Evolutionary conservation across 1,139 yeast species (phyloP).

Genomic region (Debaryomyces subglobosus): DNA sequence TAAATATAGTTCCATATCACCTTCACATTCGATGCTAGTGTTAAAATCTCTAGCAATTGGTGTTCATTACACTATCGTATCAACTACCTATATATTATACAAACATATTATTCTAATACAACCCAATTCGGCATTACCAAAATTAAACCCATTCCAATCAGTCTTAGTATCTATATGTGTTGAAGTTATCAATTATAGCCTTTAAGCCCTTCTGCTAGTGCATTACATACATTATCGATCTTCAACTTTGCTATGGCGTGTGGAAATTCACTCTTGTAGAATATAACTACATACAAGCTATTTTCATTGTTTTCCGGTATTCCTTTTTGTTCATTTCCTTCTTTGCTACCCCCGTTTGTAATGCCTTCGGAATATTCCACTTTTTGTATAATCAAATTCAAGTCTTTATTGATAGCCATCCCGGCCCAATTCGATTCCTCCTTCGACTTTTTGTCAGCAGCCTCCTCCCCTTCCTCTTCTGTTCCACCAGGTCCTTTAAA

Average conservation of each 20-base stretch:
- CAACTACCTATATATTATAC: background rate
- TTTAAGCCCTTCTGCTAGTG: slow-evolving; percentile 36
- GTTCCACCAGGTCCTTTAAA: slow-evolving; percentile 22
- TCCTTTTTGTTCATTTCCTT: slow-evolving; percentile 1
- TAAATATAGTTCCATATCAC: no score
- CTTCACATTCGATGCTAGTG: background rate
- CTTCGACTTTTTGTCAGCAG: slow-evolving; percentile 2
- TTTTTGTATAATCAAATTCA: slow-evolving; percentile 33
- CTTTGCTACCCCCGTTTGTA: slow-evolving; percentile 11
- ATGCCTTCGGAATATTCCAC: slow-evolving; percentile 13
- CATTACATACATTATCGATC: slow-evolving; percentile 37
- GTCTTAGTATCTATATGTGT: background rate
- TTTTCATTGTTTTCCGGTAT: slow-evolving; percentile 9
- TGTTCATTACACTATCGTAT: background rate
- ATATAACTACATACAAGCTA: slow-evolving; percentile 29
- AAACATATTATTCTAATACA: background rate
- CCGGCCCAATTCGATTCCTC: slow-evolving; percentile 31
- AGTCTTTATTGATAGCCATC: slow-evolving; percentile 34
- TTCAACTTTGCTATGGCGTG: slow-evolving; percentile 49
- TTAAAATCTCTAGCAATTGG: background rate
- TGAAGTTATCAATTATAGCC: slow-evolving; percentile 22
- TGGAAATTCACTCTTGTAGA: slow-evolving; percentile 37
- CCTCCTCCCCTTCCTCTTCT: slow-evolving; percentile 12
- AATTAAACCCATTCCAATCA: background rate
- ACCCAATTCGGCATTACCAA: background rate